Evolutionary conservation across 2,329 filamentous ascomycete genomes (phyloP), one percentile per base, ranked within the genome.

Genomic region (Fusarium musae): DNA sequence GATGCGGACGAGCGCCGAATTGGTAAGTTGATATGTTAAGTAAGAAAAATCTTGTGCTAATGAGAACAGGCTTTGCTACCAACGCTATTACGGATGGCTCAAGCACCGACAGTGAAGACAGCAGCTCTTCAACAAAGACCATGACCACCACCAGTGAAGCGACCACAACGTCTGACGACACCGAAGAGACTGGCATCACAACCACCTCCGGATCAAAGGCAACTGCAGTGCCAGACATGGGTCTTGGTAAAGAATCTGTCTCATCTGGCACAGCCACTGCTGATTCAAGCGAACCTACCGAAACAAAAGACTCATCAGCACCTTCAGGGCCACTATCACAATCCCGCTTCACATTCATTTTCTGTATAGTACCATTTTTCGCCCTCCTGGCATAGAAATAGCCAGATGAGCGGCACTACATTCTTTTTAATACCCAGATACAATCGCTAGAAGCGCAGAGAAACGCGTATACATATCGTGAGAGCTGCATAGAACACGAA

Each of bases 1-100:
- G 95, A 97, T 80, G 89, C 89, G 59, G 94, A 96, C 70, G 79
- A 90, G 72, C 82, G 81, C 47, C 88, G 87, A 58, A 89, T 95
- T 72, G 93, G 92, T 88, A 80, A 79, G 85, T 80, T 34, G 2
- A 37, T 23, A 16, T 2, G 23, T 3, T 3, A 5, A 12, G 2
- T 30, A 44, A 16, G 40, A 1, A 28, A 43, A 40, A 11, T 3
- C 17, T 30, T 9, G 10, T 32, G 36, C 72, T 78, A 62, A 78
- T 42, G 23, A 34, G 44, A 39, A 37, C 19, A 78, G 76, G 76
- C 32, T 78, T 78, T 47, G 77, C 77, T 26, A 65, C 61, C 23
- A 75, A 43, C 46, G 63, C 54, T 16, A 67, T 78, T 28, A 66
- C 72, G 3, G 52, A 57, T 49, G 43, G 47, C 34, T 66, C 75